These are phyloP conservation scores for Ophiocordyceps camponoti-floridani DNA, from an alignment of 2,329 filamentous ascomycete genomes.

Conservation along the genomic window DNA sequence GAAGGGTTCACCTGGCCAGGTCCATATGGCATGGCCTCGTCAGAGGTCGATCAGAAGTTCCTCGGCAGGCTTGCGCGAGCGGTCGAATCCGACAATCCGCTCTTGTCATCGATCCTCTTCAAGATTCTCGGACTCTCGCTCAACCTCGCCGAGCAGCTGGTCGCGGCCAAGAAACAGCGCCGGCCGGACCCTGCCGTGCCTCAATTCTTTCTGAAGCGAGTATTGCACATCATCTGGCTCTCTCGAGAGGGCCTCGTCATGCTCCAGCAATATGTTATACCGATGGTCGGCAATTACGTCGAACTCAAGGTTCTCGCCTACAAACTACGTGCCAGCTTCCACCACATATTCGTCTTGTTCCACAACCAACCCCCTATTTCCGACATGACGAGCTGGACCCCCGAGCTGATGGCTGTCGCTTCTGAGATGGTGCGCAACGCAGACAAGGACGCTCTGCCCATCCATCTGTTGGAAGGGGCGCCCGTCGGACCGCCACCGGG, in stretches of 20 bases:
- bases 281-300: constrained; percentile 58
- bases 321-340: constrained; percentile 86
- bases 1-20: not conserved
- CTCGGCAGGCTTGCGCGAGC: constrained; percentile 73
- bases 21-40: constrained; percentile 60
- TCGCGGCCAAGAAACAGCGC: constrained; percentile 67
- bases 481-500: constrained; percentile 39
- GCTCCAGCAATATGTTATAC: constrained; percentile 73
- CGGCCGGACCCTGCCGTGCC: constrained; percentile 63
- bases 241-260: constrained; percentile 80
- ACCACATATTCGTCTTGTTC: constrained; percentile 92
- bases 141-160: constrained; percentile 67
- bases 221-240: constrained; percentile 86
- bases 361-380: constrained; percentile 76
- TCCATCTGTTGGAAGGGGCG: constrained; percentile 35
- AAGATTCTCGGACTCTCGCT: constrained; percentile 84
- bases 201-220: constrained; percentile 64
- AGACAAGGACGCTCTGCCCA: constrained; percentile 18
- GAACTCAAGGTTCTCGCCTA: constrained; percentile 81
- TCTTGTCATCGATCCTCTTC: constrained; percentile 69
- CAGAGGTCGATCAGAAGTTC: constrained; percentile 95
- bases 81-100: constrained; percentile 58
- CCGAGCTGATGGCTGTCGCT: constrained; percentile 21
- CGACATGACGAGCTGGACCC: constrained; percentile 33
- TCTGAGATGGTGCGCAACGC: constrained; percentile 17